Conservation (phyloP, 2,329 filamentous ascomycete genomes). For the Berkeleyomyces basicola region DNA sequence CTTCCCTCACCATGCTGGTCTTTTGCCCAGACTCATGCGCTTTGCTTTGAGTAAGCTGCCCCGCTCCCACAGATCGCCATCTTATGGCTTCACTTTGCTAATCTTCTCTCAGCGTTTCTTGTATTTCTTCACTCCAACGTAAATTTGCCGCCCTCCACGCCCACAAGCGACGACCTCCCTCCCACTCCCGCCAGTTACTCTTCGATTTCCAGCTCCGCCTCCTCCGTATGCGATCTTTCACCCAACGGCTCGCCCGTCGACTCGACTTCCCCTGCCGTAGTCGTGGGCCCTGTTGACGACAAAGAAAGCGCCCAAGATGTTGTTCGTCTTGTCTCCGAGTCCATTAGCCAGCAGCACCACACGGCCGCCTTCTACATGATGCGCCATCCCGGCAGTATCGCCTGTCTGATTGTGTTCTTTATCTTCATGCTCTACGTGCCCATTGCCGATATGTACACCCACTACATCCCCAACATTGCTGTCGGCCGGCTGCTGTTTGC, state of each 20-base stretch:
- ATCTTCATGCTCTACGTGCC: constrained; percentile 27
- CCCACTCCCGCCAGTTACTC: not conserved
- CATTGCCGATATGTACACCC: constrained; percentile 21
- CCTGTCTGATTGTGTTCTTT: constrained; percentile 26
- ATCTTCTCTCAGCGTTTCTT: constrained; percentile 1
- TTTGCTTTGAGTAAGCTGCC: constrained; percentile 1
- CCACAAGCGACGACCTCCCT: not conserved
- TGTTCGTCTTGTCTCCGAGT: constrained; percentile 60
- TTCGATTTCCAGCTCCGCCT: not conserved
- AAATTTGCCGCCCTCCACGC: not conserved
- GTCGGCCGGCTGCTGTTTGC: constrained; percentile 37
- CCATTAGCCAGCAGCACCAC: constrained; percentile 67
- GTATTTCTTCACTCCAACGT: constrained; percentile 4
- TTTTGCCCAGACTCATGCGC: not conserved
- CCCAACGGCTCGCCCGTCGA: constrained; percentile 24
- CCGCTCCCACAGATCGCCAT: not conserved
- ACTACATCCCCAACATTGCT: constrained; percentile 25
- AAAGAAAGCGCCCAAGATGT: constrained; percentile 47
- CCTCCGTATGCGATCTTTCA: constrained; percentile 16
- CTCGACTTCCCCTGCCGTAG: constrained; percentile 35
- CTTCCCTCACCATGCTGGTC: not conserved
- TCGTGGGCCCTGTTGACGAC: constrained; percentile 35
- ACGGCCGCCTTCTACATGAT: constrained; percentile 45
- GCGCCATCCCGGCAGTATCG: constrained; percentile 39
- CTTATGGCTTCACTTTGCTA: not conserved